Evolutionary conservation across 805 yeast species (phyloP).

Genomic region (Candida sithepensis): DNA sequence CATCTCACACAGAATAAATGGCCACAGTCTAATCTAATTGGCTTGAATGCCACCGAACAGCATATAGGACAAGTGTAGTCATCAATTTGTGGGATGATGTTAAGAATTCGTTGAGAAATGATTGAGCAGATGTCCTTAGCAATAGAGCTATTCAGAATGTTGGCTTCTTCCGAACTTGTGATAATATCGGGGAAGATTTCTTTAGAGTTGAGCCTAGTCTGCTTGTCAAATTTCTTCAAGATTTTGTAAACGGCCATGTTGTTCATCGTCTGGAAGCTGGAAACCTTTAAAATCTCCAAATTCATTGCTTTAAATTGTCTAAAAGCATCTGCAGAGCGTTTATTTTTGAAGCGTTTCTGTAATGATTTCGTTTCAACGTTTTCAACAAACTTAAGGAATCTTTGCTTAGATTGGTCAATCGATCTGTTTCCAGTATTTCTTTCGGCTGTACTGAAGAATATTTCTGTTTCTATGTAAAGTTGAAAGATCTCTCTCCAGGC

Average conservation of each 20-base stretch:
- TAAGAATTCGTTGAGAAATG: conserved; percentile 50
- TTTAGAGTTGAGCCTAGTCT: conserved; percentile 52
- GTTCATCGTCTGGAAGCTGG: conserved; percentile 61
- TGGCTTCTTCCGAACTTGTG: conserved; percentile 14
- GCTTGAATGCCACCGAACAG: conserved; percentile 65
- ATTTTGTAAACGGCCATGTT: conserved; percentile 63
- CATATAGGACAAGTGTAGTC: conserved; percentile 77
- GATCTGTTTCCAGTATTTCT: conserved; percentile 42
- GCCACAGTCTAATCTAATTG: conserved; percentile 58
- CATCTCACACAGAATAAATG: conserved; percentile 75
- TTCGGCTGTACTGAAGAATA: conserved; percentile 48
- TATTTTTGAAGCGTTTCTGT: conserved; percentile 41
- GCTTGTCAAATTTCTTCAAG: conserved; percentile 72
- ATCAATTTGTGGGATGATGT: conserved; percentile 67
- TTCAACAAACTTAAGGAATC: conserved; percentile 39
- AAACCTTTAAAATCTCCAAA: conserved; percentile 48
- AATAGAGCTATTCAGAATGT: conserved; percentile 34
- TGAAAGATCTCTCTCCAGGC: conserved; percentile 69
- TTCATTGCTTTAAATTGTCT: conserved; percentile 51
- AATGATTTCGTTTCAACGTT: conserved; percentile 37
- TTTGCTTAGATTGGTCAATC: conserved; percentile 41
- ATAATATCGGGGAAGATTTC: conserved; percentile 38
- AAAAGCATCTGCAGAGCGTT: conserved; percentile 43
- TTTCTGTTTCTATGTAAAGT: conserved; percentile 61
- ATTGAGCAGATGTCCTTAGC: conserved; percentile 53